Evolutionary conservation across 805 yeast genomes (phyloP).

Genomic region (Lipomyces yamadae): DNA sequence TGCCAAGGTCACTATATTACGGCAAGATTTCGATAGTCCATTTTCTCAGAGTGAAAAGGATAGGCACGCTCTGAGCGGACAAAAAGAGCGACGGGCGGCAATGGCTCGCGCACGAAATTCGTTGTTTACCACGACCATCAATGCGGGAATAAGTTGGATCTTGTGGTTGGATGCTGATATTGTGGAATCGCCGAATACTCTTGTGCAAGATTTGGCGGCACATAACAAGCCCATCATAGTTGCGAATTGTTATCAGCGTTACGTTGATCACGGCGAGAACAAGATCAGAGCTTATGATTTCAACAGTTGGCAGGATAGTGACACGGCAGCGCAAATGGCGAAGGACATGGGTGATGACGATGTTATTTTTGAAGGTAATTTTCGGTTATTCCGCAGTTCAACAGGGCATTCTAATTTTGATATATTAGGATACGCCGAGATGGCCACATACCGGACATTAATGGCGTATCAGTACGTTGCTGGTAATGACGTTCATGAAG

Average conservation of each 20-base stretch:
- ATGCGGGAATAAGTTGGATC: constrained; percentile 92
- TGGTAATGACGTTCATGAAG: constrained; percentile 65
- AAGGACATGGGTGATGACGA: constrained; percentile 78
- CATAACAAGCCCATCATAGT: constrained; percentile 88
- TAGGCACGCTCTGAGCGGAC: constrained; percentile 76
- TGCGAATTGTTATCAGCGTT: constrained; percentile 93
- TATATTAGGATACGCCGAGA: constrained; percentile 62
- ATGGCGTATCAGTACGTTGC: constrained; percentile 84
- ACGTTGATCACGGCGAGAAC: constrained; percentile 60
- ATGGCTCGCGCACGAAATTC: constrained; percentile 97
- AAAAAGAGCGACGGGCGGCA: constrained; percentile 82
- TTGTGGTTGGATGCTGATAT: constrained; percentile 96
- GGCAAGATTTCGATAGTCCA: constrained; percentile 83
- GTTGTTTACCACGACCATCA: constrained; percentile 81
- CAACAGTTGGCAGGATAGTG: constrained; percentile 83
- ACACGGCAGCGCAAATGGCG: constrained; percentile 79
- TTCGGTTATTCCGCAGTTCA: neutral
- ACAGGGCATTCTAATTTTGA: neutral
- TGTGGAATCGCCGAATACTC: constrained; percentile 79
- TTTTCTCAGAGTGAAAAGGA: constrained; percentile 77
- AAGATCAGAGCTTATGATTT: constrained; percentile 87
- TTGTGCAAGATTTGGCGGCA: constrained; percentile 83
- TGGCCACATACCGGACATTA: constrained; percentile 91
- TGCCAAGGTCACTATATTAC: constrained; percentile 80
- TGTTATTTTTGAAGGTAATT: constrained; percentile 85